Evolutionary conservation across 1,284 basidiomycete genomes (phyloP), one percentile per base, ranked within the genome.

Genomic region (Testicularia cyperi): DNA sequence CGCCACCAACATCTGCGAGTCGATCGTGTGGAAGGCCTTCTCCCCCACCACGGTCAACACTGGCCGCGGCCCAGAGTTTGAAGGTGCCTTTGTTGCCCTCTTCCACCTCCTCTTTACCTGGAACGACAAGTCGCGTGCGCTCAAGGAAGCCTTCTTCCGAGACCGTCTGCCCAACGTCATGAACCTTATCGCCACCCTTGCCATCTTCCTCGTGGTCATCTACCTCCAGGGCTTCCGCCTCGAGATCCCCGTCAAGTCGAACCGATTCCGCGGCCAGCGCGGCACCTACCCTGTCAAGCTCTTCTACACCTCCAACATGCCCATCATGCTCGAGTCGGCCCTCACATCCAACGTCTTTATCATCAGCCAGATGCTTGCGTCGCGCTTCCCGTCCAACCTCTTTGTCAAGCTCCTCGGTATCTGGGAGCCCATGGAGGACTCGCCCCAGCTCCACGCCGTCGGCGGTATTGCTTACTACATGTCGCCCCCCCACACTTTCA

Each of bases 221-320:
- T 98, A 97, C 81, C 83, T 98, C 53, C 94, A 98, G 79, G 94
- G 95, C 22, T 98, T 98, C 88, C 84, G 94, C 54, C 88, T 97
- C 68, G 94, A 98, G 78, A 97, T 98, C 75, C 94, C 94, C 14
- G 90, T 98, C 78, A 97, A 98, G 84, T 88, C 86, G 79, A 92
- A 91, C 82, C 85, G 86, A 64, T 92, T 92, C 86, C 85, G 92
- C 60, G 94, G 95, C 23, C 92, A 97, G 80, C 85, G 91, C 37
- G 92, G 89, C 35, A 85, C 85, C 26, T 98, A 95, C 82, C 94
- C 95, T 49, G 85, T 98, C 81, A 98, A 97, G 81, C 85, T 98
- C 33, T 98, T 98, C 82, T 98, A 98, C 81, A 97, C 94, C 19
- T 88, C 85, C 61, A 98, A 97, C 83, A 97, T 97, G 94, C 92